Base-by-base conservation (phyloP, 1,139 yeast species). In the Yamadazyma pseudoaaseri region DNA sequence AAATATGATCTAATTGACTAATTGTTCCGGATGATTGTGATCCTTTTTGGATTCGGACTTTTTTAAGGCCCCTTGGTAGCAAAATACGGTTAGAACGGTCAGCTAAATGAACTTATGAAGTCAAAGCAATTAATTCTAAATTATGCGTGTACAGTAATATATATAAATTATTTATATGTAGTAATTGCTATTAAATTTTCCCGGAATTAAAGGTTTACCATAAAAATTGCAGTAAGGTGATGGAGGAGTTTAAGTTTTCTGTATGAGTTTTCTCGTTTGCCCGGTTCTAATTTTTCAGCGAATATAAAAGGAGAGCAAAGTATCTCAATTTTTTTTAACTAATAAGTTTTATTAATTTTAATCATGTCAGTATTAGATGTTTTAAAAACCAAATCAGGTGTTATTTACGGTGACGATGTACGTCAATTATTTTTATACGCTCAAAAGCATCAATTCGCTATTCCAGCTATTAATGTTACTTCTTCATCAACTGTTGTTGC, bases 351-450 rank as follows among this genome's bases (percentile, higher is more conserved):
- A 9, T 9, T 16, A 27, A 24, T 28, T 31, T 22, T 10, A 27
- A 36, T 27, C 28, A 59, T 70, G 76, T 60, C 71, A 44, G 65
- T 60, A 44, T 56, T 60, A 45, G 86, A 81, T 59, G 87, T 89
- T 65, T 78, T 90, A 60, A 71, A 78, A 60, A 81, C 89, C 74
- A 89, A 92, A 74, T 60, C 92, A 63, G 99, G 99, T 78, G 99
- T 92, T 70, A 87, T 92, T 69, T 94, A 86, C 73, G 99, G 99
- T 61, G 97, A 90, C 58, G 98, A 92, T 61, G 98, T 94, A 58
- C 83, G 84, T 60, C 79, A 80, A 54, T 80, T 92, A 62, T 92
- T 90, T 72, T 83, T 84, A 68, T 87, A 90, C 70, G 96, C 97
- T 45, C 96, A 86, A 72, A 80, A 79, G 58, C 76, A 92, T 67